A percentile compares a stretch with the other conserved stretches of the same genome.
Conservation (phyloP, 305 asterid genomes). For the Solanum hybrid region DNA sequence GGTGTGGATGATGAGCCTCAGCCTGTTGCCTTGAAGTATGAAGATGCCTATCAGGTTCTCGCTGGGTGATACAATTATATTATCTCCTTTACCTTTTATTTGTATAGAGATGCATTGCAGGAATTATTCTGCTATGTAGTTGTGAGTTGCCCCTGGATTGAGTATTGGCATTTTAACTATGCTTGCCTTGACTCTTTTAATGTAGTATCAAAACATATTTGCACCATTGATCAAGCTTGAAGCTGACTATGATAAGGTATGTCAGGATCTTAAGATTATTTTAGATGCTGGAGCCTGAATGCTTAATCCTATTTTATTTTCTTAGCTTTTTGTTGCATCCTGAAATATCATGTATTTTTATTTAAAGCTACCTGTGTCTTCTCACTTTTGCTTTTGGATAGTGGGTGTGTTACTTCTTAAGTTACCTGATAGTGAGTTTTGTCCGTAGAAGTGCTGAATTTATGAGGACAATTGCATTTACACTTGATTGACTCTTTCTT, state of each 20-base stretch:
- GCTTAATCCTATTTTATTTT: neutral
- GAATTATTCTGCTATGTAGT: neutral
- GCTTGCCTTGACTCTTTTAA: neutral
- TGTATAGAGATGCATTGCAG: constrained; percentile 6
- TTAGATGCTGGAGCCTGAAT: neutral
- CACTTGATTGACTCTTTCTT: neutral
- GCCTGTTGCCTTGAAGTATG: constrained; percentile 83
- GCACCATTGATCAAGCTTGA: constrained; percentile 99
- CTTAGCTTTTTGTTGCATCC: neutral
- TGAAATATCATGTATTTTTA: neutral
- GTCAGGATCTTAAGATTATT: neutral
- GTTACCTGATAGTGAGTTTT: neutral
- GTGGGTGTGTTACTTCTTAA: neutral
- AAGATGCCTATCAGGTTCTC: constrained; percentile 98
- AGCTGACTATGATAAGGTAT: constrained; percentile 98
- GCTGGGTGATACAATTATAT: neutral
- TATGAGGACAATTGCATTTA: neutral
- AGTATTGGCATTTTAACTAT: neutral
- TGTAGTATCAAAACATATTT: constrained; percentile 96
- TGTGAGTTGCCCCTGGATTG: constrained; percentile 1
- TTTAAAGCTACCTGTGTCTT: neutral
- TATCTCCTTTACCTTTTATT: neutral
- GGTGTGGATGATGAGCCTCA: constrained; percentile 99
- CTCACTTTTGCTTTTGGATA: neutral
- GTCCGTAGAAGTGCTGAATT: neutral